Conservation (phyloP, 2,329 filamentous ascomycete species). For the Fusarium veterinarium region DNA sequence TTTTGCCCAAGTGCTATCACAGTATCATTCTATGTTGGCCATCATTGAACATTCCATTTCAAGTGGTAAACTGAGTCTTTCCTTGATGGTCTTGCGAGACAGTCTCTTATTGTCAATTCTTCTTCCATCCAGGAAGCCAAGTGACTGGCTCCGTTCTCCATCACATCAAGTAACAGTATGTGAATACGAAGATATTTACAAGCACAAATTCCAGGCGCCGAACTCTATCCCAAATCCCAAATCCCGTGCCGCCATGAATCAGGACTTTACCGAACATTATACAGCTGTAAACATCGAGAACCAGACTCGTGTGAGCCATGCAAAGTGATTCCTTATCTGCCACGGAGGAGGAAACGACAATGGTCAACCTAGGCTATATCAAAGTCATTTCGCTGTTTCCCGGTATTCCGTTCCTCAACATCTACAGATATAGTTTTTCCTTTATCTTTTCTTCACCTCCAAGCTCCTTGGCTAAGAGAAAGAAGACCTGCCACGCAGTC, state of each 20-base stretch:
- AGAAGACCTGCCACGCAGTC: constrained; percentile 91
- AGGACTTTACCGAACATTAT: constrained; percentile 36
- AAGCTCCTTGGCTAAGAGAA: constrained; percentile 91
- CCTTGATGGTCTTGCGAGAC: constrained; percentile 6
- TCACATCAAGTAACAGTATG: constrained; percentile 27
- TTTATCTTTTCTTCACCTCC: constrained; percentile 63
- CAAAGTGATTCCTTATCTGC: constrained; percentile 30
- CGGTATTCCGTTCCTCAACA: constrained; percentile 16
- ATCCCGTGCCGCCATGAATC: constrained; percentile 18
- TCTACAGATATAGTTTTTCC: constrained; percentile 2
- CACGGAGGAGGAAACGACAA: constrained; percentile 28
- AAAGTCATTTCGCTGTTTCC: constrained; percentile 26
- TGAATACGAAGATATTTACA: constrained; percentile 43
- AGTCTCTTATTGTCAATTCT: constrained; percentile 20
- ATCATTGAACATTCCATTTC: background rate
- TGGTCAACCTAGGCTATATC: constrained; percentile 15
- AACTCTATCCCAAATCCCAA: constrained; percentile 15
- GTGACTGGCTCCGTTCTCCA: constrained; percentile 6
- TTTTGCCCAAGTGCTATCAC: background rate
- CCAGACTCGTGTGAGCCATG: constrained; percentile 27
- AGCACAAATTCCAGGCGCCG: constrained; percentile 33
- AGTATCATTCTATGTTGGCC: background rate
- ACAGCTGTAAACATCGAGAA: constrained; percentile 23
- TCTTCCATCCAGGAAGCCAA: constrained; percentile 34
- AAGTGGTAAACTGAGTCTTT: background rate